These are phyloP conservation scores for Senecio squalidus DNA, from an alignment of 140 eudicot genomes.

Conservation along the genomic window DNA sequence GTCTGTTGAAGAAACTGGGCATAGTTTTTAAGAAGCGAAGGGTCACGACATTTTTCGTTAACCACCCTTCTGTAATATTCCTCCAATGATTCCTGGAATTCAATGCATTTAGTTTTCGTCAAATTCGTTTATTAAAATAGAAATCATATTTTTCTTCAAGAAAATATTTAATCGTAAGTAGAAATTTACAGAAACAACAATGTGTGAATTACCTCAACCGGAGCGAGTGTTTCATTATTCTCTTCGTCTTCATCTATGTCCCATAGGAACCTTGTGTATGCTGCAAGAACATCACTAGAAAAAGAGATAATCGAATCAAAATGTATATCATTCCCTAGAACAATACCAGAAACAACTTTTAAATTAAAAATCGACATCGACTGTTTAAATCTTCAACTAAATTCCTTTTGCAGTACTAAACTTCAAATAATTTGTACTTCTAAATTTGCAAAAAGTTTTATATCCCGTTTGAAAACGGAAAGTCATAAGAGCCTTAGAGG, in stretches of 20 bases:
- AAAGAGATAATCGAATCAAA: not conserved
- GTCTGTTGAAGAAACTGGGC: slow-evolving; percentile 69
- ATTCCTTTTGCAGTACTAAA: not conserved
- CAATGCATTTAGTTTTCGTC: not conserved
- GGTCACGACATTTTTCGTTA: slow-evolving; percentile 43
- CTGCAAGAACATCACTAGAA: slow-evolving; percentile 74
- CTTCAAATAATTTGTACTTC: not conserved
- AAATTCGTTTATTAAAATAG: not conserved
- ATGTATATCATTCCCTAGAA: not conserved
- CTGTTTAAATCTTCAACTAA: not conserved
- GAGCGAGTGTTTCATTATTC: slow-evolving; percentile 13
- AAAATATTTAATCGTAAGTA: not conserved
- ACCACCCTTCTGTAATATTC: slow-evolving; percentile 16
- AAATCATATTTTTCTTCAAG: not conserved
- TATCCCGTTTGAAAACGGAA: not conserved
- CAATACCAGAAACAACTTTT: not conserved
- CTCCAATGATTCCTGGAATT: slow-evolving; percentile 15
- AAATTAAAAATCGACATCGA: not conserved
- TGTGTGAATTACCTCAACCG: slow-evolving; percentile 26
- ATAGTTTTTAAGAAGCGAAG: slow-evolving; percentile 57
- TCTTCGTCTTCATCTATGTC: slow-evolving; percentile 45
- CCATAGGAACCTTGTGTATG: slow-evolving; percentile 90
- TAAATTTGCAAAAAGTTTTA: not conserved
- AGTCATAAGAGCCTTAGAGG: not conserved
- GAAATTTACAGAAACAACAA: not conserved